These are phyloP conservation scores for Colletotrichum sp. DNA, from an alignment of 2,329 filamentous ascomycete genomes.

Conservation along the genomic window DNA sequence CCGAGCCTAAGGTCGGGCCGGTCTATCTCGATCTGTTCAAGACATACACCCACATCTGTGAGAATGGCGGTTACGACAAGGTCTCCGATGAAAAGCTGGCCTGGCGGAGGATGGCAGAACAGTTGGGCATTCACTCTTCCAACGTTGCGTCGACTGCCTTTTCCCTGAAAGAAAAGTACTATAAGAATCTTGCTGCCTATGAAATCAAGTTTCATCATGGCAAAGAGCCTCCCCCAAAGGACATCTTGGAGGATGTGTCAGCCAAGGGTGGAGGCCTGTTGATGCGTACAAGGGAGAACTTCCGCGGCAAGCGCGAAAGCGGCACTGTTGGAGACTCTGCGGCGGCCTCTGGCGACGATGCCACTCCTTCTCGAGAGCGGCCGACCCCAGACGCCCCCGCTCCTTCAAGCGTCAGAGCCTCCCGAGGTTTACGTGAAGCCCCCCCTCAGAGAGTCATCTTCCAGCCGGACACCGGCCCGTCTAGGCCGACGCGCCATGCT, in stretches of 20 bases:
- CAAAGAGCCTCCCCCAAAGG: constrained; percentile 83
- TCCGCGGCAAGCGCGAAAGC: constrained; percentile 53
- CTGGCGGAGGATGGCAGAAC: constrained; percentile 80
- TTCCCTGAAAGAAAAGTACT: constrained; percentile 85
- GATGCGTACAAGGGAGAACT: constrained; percentile 81
- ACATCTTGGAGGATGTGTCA: constrained; percentile 86
- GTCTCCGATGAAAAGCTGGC: constrained; percentile 84
- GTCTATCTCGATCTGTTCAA: constrained; percentile 79
- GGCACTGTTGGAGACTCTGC: constrained; percentile 15
- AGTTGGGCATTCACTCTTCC: constrained; percentile 75
- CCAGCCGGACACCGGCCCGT: constrained; percentile 76
- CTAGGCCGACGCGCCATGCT: constrained; percentile 67
- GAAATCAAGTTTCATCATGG: constrained; percentile 81
- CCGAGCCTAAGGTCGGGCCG: constrained; percentile 80
- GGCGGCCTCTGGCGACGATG: constrained; percentile 28
- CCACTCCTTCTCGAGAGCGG: constrained; percentile 61
- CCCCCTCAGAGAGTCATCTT: constrained; percentile 85
- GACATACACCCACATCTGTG: constrained; percentile 78
- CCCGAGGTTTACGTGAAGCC: constrained; percentile 76
- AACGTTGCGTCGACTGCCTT: constrained; percentile 87
- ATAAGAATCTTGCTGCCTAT: constrained; percentile 87
- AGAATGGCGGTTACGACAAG: constrained; percentile 84
- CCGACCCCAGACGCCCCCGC: constrained; percentile 53
- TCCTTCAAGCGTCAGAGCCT: constrained; percentile 59
- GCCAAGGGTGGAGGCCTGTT: constrained; percentile 85